phyloP scores from a whole-genome alignment of 2,329 filamentous ascomycete species.

The Endothia cerciana region DNA sequence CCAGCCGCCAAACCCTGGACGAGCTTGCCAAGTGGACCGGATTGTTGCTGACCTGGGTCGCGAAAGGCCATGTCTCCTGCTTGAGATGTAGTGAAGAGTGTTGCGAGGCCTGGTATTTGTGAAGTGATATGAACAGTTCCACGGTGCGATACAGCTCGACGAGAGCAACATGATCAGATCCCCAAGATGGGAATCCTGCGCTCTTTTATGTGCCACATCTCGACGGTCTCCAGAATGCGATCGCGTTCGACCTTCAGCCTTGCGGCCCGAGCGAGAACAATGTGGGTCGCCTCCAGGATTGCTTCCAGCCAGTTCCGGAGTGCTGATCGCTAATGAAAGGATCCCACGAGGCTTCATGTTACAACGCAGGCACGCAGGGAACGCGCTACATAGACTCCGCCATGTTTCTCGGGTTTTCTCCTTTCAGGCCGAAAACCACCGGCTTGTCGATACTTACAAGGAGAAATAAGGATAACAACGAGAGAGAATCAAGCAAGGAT shows the following conservation, averaged over 20 bases:
- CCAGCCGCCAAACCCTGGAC: constrained; percentile 29
- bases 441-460: no score
- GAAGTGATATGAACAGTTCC: not conserved
- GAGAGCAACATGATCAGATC: not conserved
- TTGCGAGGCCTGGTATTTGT: not conserved
- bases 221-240: not conserved
- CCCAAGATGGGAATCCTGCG: not conserved
- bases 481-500: no score
- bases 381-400: no score
- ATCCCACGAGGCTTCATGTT: not conserved
- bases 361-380: no score
- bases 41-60: not conserved
- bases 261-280: not conserved
- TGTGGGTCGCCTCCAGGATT: not conserved
- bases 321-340: not conserved
- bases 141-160: not conserved
- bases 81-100: not conserved
- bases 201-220: not conserved
- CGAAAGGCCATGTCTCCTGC: not conserved
- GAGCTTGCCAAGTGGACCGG: constrained; percentile 21
- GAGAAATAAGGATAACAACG: no score
- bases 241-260: not conserved
- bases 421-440: no score
- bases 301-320: not conserved
- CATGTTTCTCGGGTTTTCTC: no score